Evolutionary conservation across 2,329 filamentous ascomycete genomes (phyloP), one percentile per base, ranked within the genome.

Genomic region (Diaporthe sp.): DNA sequence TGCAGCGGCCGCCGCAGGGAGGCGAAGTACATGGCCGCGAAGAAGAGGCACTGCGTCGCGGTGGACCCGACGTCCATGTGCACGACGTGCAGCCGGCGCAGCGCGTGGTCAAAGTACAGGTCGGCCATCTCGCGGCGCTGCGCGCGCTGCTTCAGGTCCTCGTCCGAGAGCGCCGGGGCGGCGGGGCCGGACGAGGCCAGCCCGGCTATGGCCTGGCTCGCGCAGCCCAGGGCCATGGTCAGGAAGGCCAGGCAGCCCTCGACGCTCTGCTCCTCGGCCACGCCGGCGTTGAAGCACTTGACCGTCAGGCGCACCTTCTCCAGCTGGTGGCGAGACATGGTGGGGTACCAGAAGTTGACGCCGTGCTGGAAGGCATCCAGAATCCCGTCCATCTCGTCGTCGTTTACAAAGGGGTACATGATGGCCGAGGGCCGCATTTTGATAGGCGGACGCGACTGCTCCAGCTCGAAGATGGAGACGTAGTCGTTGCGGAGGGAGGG

Each of bases 271-370:
- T 87, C 84, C 4, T 82, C 81, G 0, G 84, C 81, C 9, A 82
- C 82, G 0, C 84, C 85, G 0, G 78, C 79, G 5, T 81, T 75
- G 2, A 88, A 79, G 58, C 74, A 73, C 15, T 72, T 75, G 10
- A 62, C 74, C 2, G 81, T 81, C 0, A 73, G 62, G 9, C 84
- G 81, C 6, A 85, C 79, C 31, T 78, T 78, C 1, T 82, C 77
- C 0, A 88, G 79, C 37, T 85, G 86, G 0, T 77, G 75, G 58
- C 82, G 83, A 0, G 87, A 87, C 81, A 88, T 84, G 8, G 86
- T 88, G 0, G 88, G 88, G 73, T 89, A 90, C 87, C 87, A 90
- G 65, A 89, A 89, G 79, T 90, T 90, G 57, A 89, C 82, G 46
- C 84, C 85, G 3, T 81, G 80, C 76, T 88, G 83, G 61, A 90